Evolutionary conservation across 2,329 filamentous ascomycete species (phyloP).

Genomic region (Tricladium varicosporioides): DNA sequence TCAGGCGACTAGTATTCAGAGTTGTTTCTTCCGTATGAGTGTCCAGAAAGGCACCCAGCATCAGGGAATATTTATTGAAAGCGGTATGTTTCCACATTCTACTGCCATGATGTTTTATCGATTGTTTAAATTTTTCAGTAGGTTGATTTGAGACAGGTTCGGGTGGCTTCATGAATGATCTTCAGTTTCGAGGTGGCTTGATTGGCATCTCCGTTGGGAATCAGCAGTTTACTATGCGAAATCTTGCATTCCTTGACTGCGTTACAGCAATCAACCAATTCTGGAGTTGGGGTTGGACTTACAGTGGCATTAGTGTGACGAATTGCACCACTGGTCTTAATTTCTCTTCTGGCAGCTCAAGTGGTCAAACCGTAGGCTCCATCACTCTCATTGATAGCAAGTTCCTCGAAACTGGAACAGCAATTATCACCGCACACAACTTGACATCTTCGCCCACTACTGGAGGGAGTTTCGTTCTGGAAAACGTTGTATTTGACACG

Average conservation of each 20-base stretch:
- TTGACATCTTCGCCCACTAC: slow-evolving; percentile 55
- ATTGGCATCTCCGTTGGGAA: slow-evolving; percentile 60
- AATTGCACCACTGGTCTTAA: slow-evolving; percentile 53
- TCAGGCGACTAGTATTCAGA: slow-evolving; percentile 58
- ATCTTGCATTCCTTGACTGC: slow-evolving; percentile 46
- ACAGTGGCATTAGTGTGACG: slow-evolving; percentile 48
- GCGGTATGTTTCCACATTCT: slow-evolving; percentile 31
- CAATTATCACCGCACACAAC: slow-evolving; percentile 46
- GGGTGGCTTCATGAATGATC: slow-evolving; percentile 58
- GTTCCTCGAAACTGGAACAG: slow-evolving; percentile 49
- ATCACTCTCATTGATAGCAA: slow-evolving; percentile 55
- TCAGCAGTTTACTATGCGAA: slow-evolving; percentile 63
- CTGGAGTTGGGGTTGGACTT: slow-evolving; percentile 62
- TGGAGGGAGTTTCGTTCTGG: slow-evolving; percentile 76
- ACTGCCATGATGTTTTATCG: slow-evolving; percentile 16
- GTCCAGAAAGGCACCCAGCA: slow-evolving; percentile 45
- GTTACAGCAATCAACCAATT: slow-evolving; percentile 55
- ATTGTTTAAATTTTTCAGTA: slow-evolving; percentile 35
- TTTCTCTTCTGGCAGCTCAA: slow-evolving; percentile 42
- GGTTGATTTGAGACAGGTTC: slow-evolving; percentile 41
- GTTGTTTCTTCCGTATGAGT: slow-evolving; percentile 58
- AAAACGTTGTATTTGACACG: slow-evolving; percentile 78
- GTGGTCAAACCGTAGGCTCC: slow-evolving; percentile 50
- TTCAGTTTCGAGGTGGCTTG: slow-evolving; percentile 59
- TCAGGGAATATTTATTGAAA: slow-evolving; percentile 51